Base-by-base conservation (phyloP, 768 basidiomycete genomes). In the Cubamyces lactineus region DNA sequence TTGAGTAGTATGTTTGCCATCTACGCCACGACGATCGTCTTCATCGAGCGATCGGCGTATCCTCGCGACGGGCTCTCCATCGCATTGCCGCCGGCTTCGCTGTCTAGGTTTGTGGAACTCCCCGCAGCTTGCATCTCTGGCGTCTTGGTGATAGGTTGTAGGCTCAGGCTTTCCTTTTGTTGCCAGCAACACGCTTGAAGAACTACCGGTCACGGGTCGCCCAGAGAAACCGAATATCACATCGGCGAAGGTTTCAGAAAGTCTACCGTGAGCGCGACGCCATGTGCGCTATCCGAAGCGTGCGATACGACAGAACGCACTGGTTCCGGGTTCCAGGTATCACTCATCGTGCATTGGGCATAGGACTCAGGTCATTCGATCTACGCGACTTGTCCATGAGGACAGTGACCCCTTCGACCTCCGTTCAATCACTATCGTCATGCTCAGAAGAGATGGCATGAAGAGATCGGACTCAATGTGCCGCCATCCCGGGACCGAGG, bases 251-350 rank as follows among this genome's bases (percentile, higher is more conserved):
- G 19, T 13, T 15, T 47, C 21, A 39, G 47, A 23, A 21, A 23
- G 3, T 11, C 23, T 7, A 38, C 38, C 3, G 23, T 47, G 38
- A 8, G 47, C 24, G 56, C 47, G 38, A 49, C 38, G 38, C 11
- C 21, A 41, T 57, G 23, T 49, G 24, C 56, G 46, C 56, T 57
- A 57, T 57, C 56, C 39, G 56, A 57, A 57, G 56, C 56, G 24
- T 17, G 12, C 39, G 55, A 43, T 40, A 41, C 30, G n/a, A 7
- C 24, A 1, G 15, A 45, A 45, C 42, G 42, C 42, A 55, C 46
- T 55, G 40, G 30, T 3, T 13, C 16, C 40, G 40, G 6, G 9
- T 55, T 30, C 53, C n/a, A 19, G 16, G 41, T 43, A 45, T 46
- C 11, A 15, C 48, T 23, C 53, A 30, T 7, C 19, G 15, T 13